Percentiles rank a stretch among this genome's conserved stretches.
These are phyloP conservation scores for Colletotrichum melonis DNA, from an alignment of 2,329 filamentous ascomycete genomes.

Conservation along the genomic window DNA sequence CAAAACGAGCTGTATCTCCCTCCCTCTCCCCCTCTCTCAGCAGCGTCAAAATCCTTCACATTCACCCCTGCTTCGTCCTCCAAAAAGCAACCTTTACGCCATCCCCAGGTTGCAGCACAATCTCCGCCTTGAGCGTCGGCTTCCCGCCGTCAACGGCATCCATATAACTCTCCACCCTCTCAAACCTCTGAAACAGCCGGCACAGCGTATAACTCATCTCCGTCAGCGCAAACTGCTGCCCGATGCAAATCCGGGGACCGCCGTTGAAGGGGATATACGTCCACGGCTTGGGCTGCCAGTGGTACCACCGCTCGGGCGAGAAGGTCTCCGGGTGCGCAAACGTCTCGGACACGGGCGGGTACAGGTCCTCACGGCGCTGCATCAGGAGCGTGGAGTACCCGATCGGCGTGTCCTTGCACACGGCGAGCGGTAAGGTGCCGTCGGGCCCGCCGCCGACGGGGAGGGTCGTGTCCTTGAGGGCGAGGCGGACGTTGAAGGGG, in stretches of 20 bases:
- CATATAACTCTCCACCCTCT: constrained; percentile 70
- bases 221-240: constrained; percentile 84
- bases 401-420: constrained; percentile 74
- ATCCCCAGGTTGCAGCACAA: constrained; percentile 68
- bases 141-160: constrained; percentile 62
- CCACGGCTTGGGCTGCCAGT: constrained; percentile 74
- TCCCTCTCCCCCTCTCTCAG: background rate
- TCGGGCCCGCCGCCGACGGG: constrained; percentile 77
- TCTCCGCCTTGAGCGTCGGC: constrained; percentile 67
- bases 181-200: constrained; percentile 78
- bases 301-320: constrained; percentile 74
- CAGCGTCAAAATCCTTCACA: background rate
- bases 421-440: constrained; percentile 69
- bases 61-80: constrained; percentile 48
- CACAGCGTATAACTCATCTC: constrained; percentile 81
- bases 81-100: constrained; percentile 70
- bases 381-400: constrained; percentile 76
- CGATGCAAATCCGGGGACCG: constrained; percentile 79
- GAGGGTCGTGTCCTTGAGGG: constrained; percentile 79
- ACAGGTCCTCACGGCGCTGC: constrained; percentile 76
- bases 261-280: constrained; percentile 82
- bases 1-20: background rate
- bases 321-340: constrained; percentile 63
- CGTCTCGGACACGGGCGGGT: constrained; percentile 60
- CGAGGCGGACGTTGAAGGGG: constrained; percentile 81